phyloP scores from a whole-genome alignment of 2,329 filamentous ascomycete genomes.

The Tolypocladium ophioglossoides region DNA sequence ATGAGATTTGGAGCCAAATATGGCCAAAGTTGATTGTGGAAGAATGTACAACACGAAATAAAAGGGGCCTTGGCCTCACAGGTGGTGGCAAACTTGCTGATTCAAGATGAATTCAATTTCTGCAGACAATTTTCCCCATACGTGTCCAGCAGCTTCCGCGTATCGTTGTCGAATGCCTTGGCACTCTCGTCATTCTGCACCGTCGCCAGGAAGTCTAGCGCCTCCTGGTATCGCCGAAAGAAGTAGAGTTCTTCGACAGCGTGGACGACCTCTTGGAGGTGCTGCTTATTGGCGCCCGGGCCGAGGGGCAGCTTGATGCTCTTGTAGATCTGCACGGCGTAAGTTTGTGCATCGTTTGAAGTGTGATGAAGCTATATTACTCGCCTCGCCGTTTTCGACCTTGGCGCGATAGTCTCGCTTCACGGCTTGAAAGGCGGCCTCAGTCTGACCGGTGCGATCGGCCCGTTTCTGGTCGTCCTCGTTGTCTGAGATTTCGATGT shows the following conservation, averaged over 20 bases:
- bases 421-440: conserved; percentile 37
- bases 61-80: background rate
- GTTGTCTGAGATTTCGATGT: conserved; percentile 21
- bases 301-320: conserved; percentile 30
- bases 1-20: background rate
- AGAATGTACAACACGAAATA: background rate
- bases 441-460: conserved; percentile 33
- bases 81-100: background rate
- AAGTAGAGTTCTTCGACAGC: conserved; percentile 50
- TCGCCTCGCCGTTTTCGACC: conserved; percentile 44
- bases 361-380: conserved; percentile 5
- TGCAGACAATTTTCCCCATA: conserved; percentile 32
- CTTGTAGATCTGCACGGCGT: conserved; percentile 29
- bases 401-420: conserved; percentile 34
- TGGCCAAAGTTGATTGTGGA: background rate
- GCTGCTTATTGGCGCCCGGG: conserved; percentile 29
- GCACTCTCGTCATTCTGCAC: conserved; percentile 20
- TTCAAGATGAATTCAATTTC: conserved; percentile 12
- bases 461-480: conserved; percentile 11
- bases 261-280: conserved; percentile 39
- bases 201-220: conserved; percentile 26
- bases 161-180: conserved; percentile 32
- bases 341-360: background rate
- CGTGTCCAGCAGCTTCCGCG: conserved; percentile 24
- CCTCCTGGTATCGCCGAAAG: conserved; percentile 35